Percentiles rank a stretch among this genome's conserved stretches.
Conservation (phyloP, 441 rosid genomes). For the Croton laevigatus region DNA sequence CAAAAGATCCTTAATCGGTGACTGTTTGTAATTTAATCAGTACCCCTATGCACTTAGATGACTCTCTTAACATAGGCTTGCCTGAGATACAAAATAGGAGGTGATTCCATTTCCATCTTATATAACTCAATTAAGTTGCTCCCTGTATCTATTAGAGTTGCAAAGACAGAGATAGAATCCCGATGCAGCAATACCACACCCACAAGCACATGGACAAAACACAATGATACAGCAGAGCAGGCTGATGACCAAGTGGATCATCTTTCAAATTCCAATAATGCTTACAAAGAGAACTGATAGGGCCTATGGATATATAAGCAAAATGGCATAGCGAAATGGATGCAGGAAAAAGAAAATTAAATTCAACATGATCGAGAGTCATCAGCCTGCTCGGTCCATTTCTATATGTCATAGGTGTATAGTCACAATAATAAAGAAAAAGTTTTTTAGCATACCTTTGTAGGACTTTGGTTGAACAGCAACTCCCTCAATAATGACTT, state of each 20-base stretch:
- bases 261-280: neutral
- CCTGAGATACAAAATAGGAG: neutral
- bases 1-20: neutral
- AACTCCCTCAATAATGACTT: slow-evolving; percentile 66
- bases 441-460: slow-evolving; percentile 47
- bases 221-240: neutral
- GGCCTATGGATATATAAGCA: no score
- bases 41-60: neutral
- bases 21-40: neutral
- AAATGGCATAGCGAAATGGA: no score
- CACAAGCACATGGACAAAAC: neutral
- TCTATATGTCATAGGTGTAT: no score
- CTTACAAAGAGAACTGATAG: no score
- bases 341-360: no score
- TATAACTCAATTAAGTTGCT: neutral
- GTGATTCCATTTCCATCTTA: neutral
- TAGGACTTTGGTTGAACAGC: slow-evolving; percentile 74
- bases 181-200: neutral
- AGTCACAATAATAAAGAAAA: no score
- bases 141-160: neutral
- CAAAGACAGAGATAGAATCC: neutral
- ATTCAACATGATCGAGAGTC: no score
- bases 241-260: neutral
- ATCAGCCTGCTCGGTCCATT: no score
- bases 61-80: neutral